These are phyloP conservation scores for Phytophthora citrophthora DNA, from an alignment of 352 stramenopile genomes.

Conservation along the genomic window DNA sequence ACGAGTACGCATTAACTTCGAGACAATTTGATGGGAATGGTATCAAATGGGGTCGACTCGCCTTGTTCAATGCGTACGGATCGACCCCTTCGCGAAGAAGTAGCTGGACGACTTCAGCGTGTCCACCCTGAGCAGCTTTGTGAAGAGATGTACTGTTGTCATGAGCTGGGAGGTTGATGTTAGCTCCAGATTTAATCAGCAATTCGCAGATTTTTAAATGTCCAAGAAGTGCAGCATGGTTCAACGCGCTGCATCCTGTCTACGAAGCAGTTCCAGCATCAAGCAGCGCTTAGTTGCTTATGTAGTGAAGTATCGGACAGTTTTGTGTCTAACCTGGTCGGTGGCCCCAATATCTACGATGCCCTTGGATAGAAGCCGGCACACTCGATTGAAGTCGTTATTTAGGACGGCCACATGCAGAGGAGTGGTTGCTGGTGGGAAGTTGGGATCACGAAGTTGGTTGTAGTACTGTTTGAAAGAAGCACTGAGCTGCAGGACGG, in stretches of 20 bases:
- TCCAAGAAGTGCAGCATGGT: slow-evolving; percentile 49
- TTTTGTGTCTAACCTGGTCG: slow-evolving; percentile 33
- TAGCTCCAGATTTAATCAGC: slow-evolving; percentile 27
- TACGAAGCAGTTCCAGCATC: slow-evolving; percentile 10
- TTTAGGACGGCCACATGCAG: slow-evolving; percentile 45
- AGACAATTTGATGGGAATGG: neutral
- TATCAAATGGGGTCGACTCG: neutral
- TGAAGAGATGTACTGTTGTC: slow-evolving; percentile 40
- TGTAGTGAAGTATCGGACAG: neutral
- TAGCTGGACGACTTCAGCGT: slow-evolving; percentile 22
- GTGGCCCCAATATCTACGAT: slow-evolving; percentile 1
- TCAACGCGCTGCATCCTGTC: slow-evolving; percentile 36
- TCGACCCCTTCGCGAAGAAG: slow-evolving; percentile 34
- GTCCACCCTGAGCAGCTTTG: slow-evolving; percentile 48
- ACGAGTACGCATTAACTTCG: neutral
- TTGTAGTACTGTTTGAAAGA: slow-evolving; percentile 43
- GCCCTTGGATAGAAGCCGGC: slow-evolving; percentile 20
- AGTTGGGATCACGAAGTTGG: slow-evolving; percentile 27
- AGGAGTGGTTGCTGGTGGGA: slow-evolving; percentile 25
- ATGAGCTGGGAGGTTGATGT: slow-evolving; percentile 19
- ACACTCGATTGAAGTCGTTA: slow-evolving; percentile 21
- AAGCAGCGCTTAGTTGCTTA: neutral
- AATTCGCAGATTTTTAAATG: slow-evolving; percentile 33
- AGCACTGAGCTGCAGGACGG: slow-evolving; percentile 29
- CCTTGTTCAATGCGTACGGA: slow-evolving; percentile 28